These are phyloP conservation scores for Croton setiger DNA, from an alignment of 441 rosid species.

Conservation along the genomic window DNA sequence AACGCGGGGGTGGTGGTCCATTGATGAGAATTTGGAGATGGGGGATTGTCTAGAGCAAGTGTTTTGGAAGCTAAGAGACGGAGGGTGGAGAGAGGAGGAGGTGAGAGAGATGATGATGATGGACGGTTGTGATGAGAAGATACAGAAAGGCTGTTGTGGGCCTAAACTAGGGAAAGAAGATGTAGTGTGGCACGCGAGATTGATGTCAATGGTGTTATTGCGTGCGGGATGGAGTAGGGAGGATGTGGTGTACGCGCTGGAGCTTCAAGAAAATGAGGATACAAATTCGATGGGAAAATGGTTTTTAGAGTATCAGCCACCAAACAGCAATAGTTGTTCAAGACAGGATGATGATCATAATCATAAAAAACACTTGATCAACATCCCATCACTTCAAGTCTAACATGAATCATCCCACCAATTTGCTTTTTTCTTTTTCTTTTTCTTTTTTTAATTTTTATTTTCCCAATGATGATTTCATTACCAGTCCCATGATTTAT, in stretches of 20 bases:
- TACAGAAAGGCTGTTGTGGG: background rate
- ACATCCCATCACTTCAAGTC: conserved; percentile 15
- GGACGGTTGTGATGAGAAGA: conserved; percentile 33
- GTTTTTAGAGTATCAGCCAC: conserved; percentile 2
- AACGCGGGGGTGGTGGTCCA: conserved; percentile 49
- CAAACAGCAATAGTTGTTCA: background rate
- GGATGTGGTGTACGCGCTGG: conserved; percentile 57
- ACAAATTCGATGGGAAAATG: background rate
- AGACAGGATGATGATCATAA: conserved; percentile 19
- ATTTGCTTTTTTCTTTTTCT: background rate
- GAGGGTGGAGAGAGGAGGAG: conserved; percentile 84
- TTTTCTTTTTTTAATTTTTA: background rate
- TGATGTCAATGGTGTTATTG: conserved; percentile 29
- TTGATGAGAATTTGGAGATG: conserved; percentile 22
- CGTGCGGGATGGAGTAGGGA: conserved; percentile 58
- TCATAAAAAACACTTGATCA: conserved; percentile 15
- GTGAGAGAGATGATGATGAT: conserved; percentile 71
- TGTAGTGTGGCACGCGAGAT: conserved; percentile 25
- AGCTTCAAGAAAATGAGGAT: conserved; percentile 24
- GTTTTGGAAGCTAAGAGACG: conserved; percentile 60
- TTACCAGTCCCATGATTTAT: background rate
- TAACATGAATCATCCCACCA: conserved; percentile 4
- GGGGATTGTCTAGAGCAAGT: conserved; percentile 56
- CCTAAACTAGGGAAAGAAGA: conserved; percentile 18
- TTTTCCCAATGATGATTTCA: background rate